Conservation (phyloP, 257 asterid genomes). For the Ligustrum vulgare region DNA sequence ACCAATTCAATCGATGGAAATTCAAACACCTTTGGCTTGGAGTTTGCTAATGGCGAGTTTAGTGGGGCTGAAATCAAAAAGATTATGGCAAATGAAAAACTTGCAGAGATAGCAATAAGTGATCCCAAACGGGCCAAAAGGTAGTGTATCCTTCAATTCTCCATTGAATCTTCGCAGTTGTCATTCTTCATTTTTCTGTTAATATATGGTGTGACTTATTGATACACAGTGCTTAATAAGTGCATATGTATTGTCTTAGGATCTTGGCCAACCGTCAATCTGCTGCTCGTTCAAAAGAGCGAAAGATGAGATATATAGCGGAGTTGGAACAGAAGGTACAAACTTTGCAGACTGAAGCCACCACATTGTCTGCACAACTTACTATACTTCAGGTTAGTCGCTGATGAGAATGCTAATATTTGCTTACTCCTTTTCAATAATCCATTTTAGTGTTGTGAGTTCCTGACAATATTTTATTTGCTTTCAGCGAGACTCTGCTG, state of each 20-base stretch:
- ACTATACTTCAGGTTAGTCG: constrained; percentile 55
- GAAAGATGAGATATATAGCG: constrained; percentile 67
- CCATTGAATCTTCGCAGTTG: not conserved
- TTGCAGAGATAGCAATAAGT: constrained; percentile 59
- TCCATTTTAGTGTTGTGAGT: not conserved
- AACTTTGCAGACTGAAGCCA: constrained; percentile 65
- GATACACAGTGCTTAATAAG: not conserved
- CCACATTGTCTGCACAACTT: constrained; percentile 62
- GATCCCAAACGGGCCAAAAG: constrained; percentile 78
- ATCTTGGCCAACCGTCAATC: constrained; percentile 75
- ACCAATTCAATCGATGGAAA: constrained; percentile 47
- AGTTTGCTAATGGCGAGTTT: constrained; percentile 64
- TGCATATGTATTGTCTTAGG: constrained; percentile 30
- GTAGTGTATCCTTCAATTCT: constrained; percentile 20
- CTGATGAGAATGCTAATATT: not conserved
- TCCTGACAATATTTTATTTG: not conserved
- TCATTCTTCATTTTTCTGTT: not conserved
- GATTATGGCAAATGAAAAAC: constrained; percentile 69
- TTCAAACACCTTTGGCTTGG: constrained; percentile 52
- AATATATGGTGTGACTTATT: not conserved
- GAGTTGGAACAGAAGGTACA: constrained; percentile 66
- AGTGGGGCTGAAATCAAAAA: constrained; percentile 63
- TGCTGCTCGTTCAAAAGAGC: constrained; percentile 75
- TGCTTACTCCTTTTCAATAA: not conserved
- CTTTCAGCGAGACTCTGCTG: constrained; percentile 62